Conservation (phyloP, 768 basidiomycete species). For the Amanita brunnescens region DNA sequence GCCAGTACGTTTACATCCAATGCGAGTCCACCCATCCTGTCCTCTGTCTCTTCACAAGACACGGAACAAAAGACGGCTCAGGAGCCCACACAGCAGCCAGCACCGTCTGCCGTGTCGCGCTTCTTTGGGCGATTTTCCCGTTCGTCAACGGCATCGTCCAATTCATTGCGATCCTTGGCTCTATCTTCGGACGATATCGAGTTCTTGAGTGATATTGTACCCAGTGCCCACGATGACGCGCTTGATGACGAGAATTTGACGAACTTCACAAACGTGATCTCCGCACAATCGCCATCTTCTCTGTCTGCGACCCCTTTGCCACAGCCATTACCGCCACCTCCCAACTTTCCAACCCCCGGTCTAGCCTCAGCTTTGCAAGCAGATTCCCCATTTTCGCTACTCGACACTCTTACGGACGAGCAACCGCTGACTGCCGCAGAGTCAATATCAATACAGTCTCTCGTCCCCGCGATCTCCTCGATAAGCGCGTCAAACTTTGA, state of each 20-base stretch:
- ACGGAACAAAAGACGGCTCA: constrained; percentile 10
- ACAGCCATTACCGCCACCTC: constrained; percentile 35
- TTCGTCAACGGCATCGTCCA: constrained; percentile 24
- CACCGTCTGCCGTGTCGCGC: constrained; percentile 69
- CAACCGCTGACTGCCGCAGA: constrained; percentile 6
- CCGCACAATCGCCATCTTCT: constrained; percentile 24
- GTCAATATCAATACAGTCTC: constrained; percentile 8
- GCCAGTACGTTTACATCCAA: neutral
- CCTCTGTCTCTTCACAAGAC: constrained; percentile 5
- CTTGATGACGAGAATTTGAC: constrained; percentile 25
- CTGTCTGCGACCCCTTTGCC: constrained; percentile 34
- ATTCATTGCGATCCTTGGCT: constrained; percentile 46
- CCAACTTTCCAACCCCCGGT: constrained; percentile 31
- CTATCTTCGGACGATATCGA: constrained; percentile 77
- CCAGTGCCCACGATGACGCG: constrained; percentile 38
- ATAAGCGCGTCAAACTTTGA: neutral
- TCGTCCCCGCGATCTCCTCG: constrained; percentile 11
- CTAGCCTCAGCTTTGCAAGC: neutral
- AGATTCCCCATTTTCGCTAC: constrained; percentile 23
- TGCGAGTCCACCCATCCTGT: neutral
- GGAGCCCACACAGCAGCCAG: constrained; percentile 9
- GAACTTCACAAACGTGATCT: constrained; percentile 32
- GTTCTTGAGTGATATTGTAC: constrained; percentile 66
- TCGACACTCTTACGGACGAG: constrained; percentile 11
- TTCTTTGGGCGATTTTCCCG: constrained; percentile 74